These are phyloP conservation scores for Talaromyces sp. DNA, from an alignment of 2,329 filamentous ascomycete genomes.

Conservation along the genomic window DNA sequence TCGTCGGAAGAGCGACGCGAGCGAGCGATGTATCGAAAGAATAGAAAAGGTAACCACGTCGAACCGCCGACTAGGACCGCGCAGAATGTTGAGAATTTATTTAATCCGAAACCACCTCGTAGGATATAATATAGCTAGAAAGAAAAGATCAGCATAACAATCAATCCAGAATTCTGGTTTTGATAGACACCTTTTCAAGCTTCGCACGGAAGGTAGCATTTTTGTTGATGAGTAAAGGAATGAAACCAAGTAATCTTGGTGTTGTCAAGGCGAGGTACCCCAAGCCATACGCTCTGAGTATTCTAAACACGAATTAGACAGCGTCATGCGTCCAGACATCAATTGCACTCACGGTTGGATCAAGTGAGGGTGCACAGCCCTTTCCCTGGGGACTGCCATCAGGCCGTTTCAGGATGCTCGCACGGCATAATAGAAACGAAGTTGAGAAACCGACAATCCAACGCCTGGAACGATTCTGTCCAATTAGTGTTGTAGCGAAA, in stretches of 20 bases:
- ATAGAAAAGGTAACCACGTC: constrained; percentile 44
- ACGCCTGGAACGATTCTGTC: neutral
- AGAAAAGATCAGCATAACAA: neutral
- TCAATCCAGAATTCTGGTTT: neutral
- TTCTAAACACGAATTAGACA: constrained; percentile 24
- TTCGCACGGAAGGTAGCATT: constrained; percentile 35
- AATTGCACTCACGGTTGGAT: constrained; percentile 36
- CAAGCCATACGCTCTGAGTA: constrained; percentile 49
- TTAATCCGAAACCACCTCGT: constrained; percentile 40
- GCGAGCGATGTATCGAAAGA: constrained; percentile 28
- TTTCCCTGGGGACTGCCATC: constrained; percentile 16
- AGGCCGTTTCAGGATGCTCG: constrained; percentile 8
- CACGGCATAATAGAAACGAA: constrained; percentile 11
- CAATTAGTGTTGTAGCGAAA: neutral
- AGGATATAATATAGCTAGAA: constrained; percentile 41
- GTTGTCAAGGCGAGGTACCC: constrained; percentile 50
- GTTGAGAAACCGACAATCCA: neutral
- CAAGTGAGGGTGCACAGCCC: constrained; percentile 20
- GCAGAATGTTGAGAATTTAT: constrained; percentile 55
- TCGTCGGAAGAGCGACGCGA: constrained; percentile 23
- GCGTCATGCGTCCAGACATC: neutral
- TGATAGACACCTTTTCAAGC: constrained; percentile 36
- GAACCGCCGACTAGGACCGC: constrained; percentile 54
- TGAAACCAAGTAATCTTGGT: constrained; percentile 45
- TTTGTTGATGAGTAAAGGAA: constrained; percentile 36